Base-by-base conservation (phyloP, 345 rosid genomes). In the Citrus hindsii region DNA sequence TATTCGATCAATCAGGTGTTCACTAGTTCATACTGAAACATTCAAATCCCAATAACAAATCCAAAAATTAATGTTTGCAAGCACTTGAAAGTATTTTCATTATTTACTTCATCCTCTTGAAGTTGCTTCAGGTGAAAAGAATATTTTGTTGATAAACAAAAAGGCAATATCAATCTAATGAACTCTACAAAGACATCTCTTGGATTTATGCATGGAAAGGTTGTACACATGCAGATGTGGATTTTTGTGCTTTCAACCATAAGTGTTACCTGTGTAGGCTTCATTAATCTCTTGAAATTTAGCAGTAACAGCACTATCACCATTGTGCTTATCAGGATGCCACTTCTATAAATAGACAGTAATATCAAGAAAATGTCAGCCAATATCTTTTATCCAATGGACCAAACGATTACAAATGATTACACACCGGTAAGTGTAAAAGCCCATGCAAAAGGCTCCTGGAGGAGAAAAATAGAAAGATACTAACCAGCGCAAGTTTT, bases 291-390 rank as follows among this genome's bases (percentile, higher is more conserved):
- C 92, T 80, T 90, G 92, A 80, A 93, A 93, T 71, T 86, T 93
- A 53, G 89, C 86, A 24, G 94, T 90, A 79, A 86, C 89, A 79
- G 85, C 87, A 85, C 35, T 80, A 86, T 91, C 95, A 38, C 89
- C 93, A 79, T 88, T 85, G 91, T 91, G 95, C 79, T 93, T 91
- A 83, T 91, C 97, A 58, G 97, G 95, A 82, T 93, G 97, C 95
- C 95, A 93, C 86, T 90, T 91, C 95, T 93, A 69, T 38, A 28
- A 7, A 76, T 51, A 71, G 70, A 80, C 66, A 35, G 63, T 10
- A 81, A 79, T 32, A 77, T 67, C 56, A 73, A 32, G 59, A 14
- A 78, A 65, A 67, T 4, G 14, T 48, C 42, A 22, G 68, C 85
- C 77, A 77, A 65, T 51, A 30, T 55, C 56, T 32, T 27, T 65